These are phyloP conservation scores for Phylloboletellus chloephorus DNA, from an alignment of 1,284 basidiomycete species.

Conservation along the genomic window DNA sequence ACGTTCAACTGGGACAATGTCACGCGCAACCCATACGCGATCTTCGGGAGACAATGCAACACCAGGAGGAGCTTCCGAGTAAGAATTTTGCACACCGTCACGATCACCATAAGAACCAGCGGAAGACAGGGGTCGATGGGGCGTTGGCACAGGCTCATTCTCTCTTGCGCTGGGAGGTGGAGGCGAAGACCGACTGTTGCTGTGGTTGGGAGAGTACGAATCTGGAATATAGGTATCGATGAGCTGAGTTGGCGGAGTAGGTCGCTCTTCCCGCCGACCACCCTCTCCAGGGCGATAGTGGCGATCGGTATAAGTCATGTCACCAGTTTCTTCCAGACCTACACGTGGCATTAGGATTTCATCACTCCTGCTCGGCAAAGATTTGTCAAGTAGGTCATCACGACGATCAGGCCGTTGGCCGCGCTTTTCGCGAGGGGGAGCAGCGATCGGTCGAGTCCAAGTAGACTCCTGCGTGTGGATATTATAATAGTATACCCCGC, in stretches of 20 bases:
- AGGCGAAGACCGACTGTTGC: constrained; percentile 19
- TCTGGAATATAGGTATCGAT: constrained; percentile 33
- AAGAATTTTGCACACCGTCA: constrained; percentile 23
- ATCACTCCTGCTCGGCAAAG: constrained; percentile 22
- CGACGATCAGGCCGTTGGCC: constrained; percentile 22
- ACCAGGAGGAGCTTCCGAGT: constrained; percentile 26
- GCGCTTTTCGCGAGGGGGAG: constrained; percentile 22
- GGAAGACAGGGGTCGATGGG: constrained; percentile 21
- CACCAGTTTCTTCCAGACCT: constrained; percentile 27
- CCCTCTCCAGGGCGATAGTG: constrained; percentile 53
- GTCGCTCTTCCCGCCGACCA: constrained; percentile 28
- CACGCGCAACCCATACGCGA: constrained; percentile 19
- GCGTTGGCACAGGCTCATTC: constrained; percentile 17
- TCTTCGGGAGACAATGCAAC: constrained; percentile 20
- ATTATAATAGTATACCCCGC: constrained; percentile 57
- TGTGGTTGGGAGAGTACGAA: constrained; percentile 24
- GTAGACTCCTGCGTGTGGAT: constrained; percentile 50
- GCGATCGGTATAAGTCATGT: constrained; percentile 48
- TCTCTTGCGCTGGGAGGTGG: constrained; percentile 23
- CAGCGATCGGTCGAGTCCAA: constrained; percentile 50
- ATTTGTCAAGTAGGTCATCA: constrained; percentile 26
- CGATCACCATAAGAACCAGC: constrained; percentile 21
- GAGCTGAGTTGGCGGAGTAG: constrained; percentile 21
- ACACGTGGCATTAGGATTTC: constrained; percentile 23
- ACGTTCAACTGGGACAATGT: constrained; percentile 14